Evolutionary conservation across 148 eudicot genomes (phyloP).

Genomic region (Fagopyrum homotropicum): DNA sequence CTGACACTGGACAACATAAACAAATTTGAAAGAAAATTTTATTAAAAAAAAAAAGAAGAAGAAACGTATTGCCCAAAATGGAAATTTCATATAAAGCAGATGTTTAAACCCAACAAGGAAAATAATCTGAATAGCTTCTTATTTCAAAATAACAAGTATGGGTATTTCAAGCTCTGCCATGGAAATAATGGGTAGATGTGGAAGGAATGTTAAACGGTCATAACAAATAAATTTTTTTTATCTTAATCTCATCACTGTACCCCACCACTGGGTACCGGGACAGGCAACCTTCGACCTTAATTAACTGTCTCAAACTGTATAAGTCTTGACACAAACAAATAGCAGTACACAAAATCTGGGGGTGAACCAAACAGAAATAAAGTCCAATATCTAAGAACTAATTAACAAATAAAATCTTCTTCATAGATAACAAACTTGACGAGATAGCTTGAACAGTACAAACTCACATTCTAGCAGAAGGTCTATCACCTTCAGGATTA

Average conservation of each 20-base stretch:
- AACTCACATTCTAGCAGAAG: conserved; percentile 98
- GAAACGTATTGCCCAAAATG: background rate
- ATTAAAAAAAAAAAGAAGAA: too few relatives aligned
- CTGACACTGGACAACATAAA: background rate
- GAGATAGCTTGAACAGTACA: conserved; percentile 14
- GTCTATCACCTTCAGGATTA: conserved; percentile 93
- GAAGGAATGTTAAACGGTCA: background rate
- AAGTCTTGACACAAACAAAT: background rate
- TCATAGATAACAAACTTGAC: background rate
- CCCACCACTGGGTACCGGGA: background rate
- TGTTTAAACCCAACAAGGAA: background rate
- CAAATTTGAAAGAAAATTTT: background rate
- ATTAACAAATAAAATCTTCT: background rate
- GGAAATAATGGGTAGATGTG: background rate
- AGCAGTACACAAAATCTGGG: background rate
- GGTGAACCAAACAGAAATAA: background rate
- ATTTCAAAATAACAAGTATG: background rate
- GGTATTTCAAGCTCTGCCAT: background rate
- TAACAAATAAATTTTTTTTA: background rate
- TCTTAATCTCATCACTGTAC: background rate
- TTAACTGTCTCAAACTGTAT: background rate
- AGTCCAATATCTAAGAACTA: background rate
- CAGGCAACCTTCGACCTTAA: background rate
- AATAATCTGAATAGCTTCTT: background rate
- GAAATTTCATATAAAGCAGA: background rate